phyloP scores from a whole-genome alignment of 805 yeast genomes.

The Pichia exigua region DNA sequence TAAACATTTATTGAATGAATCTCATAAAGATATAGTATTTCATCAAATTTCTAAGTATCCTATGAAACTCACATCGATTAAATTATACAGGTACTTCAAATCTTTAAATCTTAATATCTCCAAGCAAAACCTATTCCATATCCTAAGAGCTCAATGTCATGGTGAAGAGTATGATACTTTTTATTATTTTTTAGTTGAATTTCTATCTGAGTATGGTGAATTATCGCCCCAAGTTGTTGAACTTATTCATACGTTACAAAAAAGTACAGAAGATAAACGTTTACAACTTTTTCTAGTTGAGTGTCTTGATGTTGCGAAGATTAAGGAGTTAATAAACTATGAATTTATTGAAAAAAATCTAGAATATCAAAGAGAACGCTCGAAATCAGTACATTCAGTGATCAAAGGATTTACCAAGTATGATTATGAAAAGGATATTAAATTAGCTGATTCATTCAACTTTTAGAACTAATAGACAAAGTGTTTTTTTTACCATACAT shows the following conservation, averaged over 20 bases:
- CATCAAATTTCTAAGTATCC: slow-evolving; percentile 14
- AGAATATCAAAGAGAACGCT: slow-evolving; percentile 11
- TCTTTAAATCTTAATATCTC: slow-evolving; percentile 7
- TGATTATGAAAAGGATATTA: slow-evolving; percentile 9
- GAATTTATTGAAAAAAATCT: slow-evolving; percentile 10
- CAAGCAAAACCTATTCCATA: slow-evolving; percentile 10
- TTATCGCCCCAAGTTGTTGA: slow-evolving; percentile 1
- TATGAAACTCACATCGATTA: slow-evolving; percentile 15
- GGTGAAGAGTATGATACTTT: slow-evolving; percentile 24
- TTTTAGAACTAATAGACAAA: not conserved
- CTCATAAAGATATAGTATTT: slow-evolving; percentile 14
- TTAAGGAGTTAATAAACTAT: slow-evolving; percentile 11
- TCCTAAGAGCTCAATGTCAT: slow-evolving; percentile 16
- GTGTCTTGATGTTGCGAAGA: not conserved
- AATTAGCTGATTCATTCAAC: slow-evolving; percentile 17
- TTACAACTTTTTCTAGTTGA: slow-evolving; percentile 8
- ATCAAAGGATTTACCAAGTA: slow-evolving; percentile 13
- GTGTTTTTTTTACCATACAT: not conserved
- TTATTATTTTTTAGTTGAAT: slow-evolving; percentile 11
- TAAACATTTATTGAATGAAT: slow-evolving; percentile 6
- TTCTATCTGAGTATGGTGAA: slow-evolving; percentile 7
- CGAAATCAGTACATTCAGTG: slow-evolving; percentile 4
- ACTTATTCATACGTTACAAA: slow-evolving; percentile 7
- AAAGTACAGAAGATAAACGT: slow-evolving; percentile 12
- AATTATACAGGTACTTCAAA: slow-evolving; percentile 9